Percentiles rank a stretch among this genome's conserved stretches.
Conservation (phyloP, 495 filamentous ascomycete species). For the Aspergillus heteromorphus region DNA sequence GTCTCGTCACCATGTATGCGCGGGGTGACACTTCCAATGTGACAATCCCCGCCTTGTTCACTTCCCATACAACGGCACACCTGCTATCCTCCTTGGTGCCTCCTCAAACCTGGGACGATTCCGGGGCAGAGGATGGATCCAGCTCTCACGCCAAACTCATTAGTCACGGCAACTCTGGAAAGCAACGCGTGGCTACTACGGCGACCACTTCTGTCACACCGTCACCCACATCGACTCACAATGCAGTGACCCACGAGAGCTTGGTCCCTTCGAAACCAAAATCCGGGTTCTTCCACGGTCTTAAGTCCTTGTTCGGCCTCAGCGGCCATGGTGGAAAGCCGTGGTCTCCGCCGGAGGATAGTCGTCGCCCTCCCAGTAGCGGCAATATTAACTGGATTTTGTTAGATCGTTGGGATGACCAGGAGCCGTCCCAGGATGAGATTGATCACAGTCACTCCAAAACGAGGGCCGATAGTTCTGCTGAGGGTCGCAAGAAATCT, state of each 20-base stretch:
- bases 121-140: constrained; percentile 44
- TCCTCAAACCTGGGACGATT: constrained; percentile 54
- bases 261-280: constrained; percentile 17
- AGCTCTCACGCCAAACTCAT: constrained; percentile 20
- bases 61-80: constrained; percentile 89
- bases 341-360: constrained; percentile 40
- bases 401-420: constrained; percentile 63
- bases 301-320: constrained; percentile 53
- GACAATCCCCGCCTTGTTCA: constrained; percentile 90
- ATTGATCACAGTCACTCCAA: neutral
- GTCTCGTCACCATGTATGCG: constrained; percentile 93
- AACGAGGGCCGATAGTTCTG: neutral
- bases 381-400: constrained; percentile 76
- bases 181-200: constrained; percentile 20
- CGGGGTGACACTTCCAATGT: constrained; percentile 90
- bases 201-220: constrained; percentile 18
- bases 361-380: constrained; percentile 70
- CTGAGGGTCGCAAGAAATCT: constrained; percentile 15
- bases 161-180: constrained; percentile 17
- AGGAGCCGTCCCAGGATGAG: constrained; percentile 25
- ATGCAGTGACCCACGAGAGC: constrained; percentile 18
- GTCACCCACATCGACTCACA: constrained; percentile 22
- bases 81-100: constrained; percentile 86
- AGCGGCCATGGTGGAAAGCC: constrained; percentile 25
- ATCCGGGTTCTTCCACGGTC: constrained; percentile 50